phyloP scores from a whole-genome alignment of 2,329 filamentous ascomycete genomes.

The Onygenales sp. region DNA sequence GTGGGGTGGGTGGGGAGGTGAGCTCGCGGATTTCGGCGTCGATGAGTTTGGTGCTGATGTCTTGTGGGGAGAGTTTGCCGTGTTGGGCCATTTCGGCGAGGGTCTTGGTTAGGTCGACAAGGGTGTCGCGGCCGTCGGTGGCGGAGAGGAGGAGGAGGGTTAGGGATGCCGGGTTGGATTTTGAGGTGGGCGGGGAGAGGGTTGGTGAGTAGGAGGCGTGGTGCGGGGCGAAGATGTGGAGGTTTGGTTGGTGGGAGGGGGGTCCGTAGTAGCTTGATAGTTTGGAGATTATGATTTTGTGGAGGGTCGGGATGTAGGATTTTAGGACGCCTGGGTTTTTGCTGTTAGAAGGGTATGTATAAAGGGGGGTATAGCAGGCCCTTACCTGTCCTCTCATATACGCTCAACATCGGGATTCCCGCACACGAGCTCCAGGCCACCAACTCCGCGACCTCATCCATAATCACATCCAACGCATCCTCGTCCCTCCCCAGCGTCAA shows the following conservation, averaged over 20 bases:
- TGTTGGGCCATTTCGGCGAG: conserved; percentile 90
- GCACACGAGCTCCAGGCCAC: conserved; percentile 88
- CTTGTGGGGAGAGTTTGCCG: conserved; percentile 67
- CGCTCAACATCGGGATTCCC: conserved; percentile 74
- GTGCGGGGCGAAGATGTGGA: conserved; percentile 66
- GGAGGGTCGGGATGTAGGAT: conserved; percentile 74
- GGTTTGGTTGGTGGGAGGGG: conserved; percentile 51
- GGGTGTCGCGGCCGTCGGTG: conserved; percentile 82
- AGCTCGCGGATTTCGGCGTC: conserved; percentile 73
- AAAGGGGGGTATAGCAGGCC: background rate
- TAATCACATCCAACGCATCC: conserved; percentile 71
- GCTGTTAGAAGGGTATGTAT: background rate
- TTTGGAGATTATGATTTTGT: conserved; percentile 68
- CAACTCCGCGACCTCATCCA: conserved; percentile 86
- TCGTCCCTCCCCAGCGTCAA: conserved; percentile 60
- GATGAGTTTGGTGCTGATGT: conserved; percentile 78
- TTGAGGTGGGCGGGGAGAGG: conserved; percentile 11
- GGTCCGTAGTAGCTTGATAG: conserved; percentile 81
- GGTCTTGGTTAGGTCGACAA: conserved; percentile 92
- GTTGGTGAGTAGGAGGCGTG: conserved; percentile 38
- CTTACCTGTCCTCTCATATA: conserved; percentile 87
- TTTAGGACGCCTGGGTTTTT: conserved; percentile 65
- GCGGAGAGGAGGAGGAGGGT: conserved; percentile 72
- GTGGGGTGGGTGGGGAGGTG: conserved; percentile 13
- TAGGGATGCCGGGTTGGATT: conserved; percentile 27